Conservation (phyloP, 139 green algal species). For the Micractinium conductrix region DNA sequence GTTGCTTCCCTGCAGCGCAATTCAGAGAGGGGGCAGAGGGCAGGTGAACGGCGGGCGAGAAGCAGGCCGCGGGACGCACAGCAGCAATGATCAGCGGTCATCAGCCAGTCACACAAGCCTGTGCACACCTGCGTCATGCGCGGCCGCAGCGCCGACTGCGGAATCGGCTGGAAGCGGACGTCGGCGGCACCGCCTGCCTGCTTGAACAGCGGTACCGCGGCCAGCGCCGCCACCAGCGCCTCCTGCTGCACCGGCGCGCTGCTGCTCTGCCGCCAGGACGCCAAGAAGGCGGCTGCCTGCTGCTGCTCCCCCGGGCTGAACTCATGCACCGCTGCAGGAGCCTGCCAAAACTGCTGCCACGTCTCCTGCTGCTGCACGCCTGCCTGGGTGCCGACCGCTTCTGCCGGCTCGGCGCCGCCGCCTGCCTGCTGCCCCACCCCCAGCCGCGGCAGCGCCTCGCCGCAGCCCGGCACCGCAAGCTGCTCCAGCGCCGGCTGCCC, state of each 20-base stretch:
- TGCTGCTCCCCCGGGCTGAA: conserved; percentile 24
- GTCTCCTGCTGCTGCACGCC: not conserved
- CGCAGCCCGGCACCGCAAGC: not conserved
- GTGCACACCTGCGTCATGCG: conserved; percentile 17
- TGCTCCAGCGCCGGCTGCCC: conserved; percentile 8
- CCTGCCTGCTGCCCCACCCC: not conserved
- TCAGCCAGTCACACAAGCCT: too few species aligned
- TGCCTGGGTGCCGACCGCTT: too few species aligned
- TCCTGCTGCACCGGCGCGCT: not conserved
- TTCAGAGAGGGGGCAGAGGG: too few species aligned
- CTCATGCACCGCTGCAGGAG: not conserved
- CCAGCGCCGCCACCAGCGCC: not conserved
- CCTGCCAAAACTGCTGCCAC: conserved; percentile 23
- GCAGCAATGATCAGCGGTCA: too few species aligned
- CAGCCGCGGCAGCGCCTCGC: conserved; percentile 9
- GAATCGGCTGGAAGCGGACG: conserved; percentile 6
- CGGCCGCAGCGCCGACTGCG: not conserved
- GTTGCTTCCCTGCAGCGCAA: not conserved
- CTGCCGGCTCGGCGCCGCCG: not conserved
- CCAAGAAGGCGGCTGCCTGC: not conserved
- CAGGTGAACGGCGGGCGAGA: too few species aligned
- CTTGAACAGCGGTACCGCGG: conserved; percentile 1
- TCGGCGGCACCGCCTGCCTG: not conserved
- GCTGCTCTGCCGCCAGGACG: not conserved
- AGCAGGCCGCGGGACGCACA: too few species aligned